phyloP scores from a whole-genome alignment of 2,329 filamentous ascomycete genomes.

The Diplodia mutila region DNA sequence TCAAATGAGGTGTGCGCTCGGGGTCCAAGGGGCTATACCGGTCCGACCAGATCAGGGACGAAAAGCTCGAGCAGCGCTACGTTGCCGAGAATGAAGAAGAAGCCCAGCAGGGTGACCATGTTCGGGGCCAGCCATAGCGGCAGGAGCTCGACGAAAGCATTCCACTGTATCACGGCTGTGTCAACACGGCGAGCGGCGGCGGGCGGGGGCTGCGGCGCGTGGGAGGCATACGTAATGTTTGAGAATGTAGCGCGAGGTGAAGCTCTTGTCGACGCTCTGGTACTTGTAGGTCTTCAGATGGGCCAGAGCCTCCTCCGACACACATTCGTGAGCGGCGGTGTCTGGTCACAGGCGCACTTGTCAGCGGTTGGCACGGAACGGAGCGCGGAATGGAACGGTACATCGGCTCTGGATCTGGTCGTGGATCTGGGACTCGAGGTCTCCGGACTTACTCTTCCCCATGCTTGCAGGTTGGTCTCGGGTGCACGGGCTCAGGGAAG shows the following conservation, averaged over 20 bases:
- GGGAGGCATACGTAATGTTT: constrained; percentile 80
- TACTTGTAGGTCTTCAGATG: constrained; percentile 98
- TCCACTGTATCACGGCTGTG: constrained; percentile 70
- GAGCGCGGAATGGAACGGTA: constrained; percentile 24
- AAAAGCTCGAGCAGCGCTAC: constrained; percentile 74
- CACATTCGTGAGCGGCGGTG: constrained; percentile 67
- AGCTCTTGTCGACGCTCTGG: constrained; percentile 93
- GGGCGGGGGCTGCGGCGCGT: constrained; percentile 7
- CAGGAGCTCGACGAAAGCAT: constrained; percentile 87
- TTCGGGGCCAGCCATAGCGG: constrained; percentile 97
- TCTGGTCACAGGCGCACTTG: constrained; percentile 43
- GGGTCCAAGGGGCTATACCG: constrained; percentile 59
- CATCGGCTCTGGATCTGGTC: constrained; percentile 25
- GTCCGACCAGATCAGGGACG: constrained; percentile 88
- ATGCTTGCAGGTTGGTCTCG: constrained; percentile 12
- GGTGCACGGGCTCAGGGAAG: constrained; percentile 22
- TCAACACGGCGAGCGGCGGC: constrained; percentile 31
- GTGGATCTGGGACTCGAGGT: constrained; percentile 27
- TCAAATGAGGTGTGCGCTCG: not conserved
- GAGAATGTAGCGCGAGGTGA: constrained; percentile 89
- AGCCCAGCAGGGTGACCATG: constrained; percentile 93
- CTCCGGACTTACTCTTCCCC: constrained; percentile 28
- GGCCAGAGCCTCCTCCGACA: constrained; percentile 87
- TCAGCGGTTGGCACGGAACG: constrained; percentile 16
- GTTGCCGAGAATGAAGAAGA: constrained; percentile 90